Percentiles rank a stretch among this genome's conserved stretches.
Conservation (phyloP, 768 basidiomycete genomes). For the Cubamyces sp. region DNA sequence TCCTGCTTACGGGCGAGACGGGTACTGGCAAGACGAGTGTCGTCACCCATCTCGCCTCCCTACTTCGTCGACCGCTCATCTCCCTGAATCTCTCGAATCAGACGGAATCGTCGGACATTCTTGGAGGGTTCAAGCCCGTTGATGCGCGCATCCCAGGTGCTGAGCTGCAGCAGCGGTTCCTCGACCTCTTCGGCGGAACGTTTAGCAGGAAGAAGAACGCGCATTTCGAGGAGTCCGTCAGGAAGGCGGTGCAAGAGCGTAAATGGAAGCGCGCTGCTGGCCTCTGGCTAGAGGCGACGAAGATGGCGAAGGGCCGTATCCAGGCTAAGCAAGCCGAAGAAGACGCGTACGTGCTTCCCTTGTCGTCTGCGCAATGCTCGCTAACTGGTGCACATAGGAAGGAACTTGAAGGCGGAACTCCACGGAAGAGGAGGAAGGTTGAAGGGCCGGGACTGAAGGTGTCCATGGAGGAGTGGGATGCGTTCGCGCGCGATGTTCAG, state of each 20-base stretch:
- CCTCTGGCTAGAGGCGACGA: slow-evolving; percentile 80
- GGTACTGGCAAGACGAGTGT: slow-evolving; percentile 99
- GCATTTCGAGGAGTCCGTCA: slow-evolving; percentile 79
- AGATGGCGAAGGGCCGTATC: slow-evolving; percentile 71
- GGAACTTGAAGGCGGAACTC: slow-evolving; percentile 46
- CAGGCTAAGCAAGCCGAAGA: slow-evolving; percentile 39
- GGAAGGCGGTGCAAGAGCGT: slow-evolving; percentile 78
- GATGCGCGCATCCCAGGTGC: slow-evolving; percentile 82
- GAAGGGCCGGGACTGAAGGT: slow-evolving; percentile 46
- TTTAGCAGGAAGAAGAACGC: slow-evolving; percentile 92
- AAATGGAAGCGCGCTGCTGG: slow-evolving; percentile 86
- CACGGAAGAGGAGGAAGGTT: slow-evolving; percentile 74
- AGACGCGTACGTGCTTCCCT: slow-evolving; percentile 21
- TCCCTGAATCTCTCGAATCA: slow-evolving; percentile 96
- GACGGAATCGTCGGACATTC: slow-evolving; percentile 90
- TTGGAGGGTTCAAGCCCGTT: slow-evolving; percentile 96
- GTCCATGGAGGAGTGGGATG: slow-evolving; percentile 63
- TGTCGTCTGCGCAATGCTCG: neutral
- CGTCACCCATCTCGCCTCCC: slow-evolving; percentile 81
- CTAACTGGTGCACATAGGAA: slow-evolving; percentile 24
- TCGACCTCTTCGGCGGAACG: slow-evolving; percentile 79
- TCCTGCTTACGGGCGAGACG: slow-evolving; percentile 94
- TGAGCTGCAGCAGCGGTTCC: slow-evolving; percentile 70
- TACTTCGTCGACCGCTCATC: slow-evolving; percentile 76
- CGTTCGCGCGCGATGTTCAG: slow-evolving; percentile 67